Percentiles rank a stretch among this genome's conserved stretches.
Evolutionary conservation across 2,329 filamentous ascomycete species (phyloP).

Genomic region (Trichoderma sp.): DNA sequence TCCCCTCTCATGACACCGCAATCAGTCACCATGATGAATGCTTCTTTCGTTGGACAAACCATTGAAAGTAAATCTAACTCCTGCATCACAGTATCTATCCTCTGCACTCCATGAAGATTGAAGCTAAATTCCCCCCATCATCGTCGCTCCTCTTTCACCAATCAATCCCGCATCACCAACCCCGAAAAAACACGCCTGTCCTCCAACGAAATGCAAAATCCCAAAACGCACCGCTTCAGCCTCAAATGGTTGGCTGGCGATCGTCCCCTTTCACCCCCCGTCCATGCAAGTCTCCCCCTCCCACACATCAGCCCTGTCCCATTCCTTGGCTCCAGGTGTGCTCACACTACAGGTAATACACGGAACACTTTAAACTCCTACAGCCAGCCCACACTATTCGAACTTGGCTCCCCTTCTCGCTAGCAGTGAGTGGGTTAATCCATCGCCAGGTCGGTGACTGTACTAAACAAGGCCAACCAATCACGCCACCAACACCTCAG

Average conservation of each 20-base stretch:
- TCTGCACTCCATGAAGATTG: not conserved
- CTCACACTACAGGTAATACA: not conserved
- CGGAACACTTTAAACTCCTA: not conserved
- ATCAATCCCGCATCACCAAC: not conserved
- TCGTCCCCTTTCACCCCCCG: not conserved
- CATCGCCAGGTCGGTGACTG: not conserved
- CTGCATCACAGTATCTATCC: not conserved
- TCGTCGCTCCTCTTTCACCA: not conserved
- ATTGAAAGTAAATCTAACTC: not conserved
- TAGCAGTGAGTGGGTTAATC: not conserved
- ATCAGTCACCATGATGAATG: not conserved
- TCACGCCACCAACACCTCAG: not conserved
- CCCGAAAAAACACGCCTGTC: not conserved
- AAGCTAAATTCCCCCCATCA: not conserved
- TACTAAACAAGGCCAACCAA: not conserved
- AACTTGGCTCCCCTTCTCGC: not conserved
- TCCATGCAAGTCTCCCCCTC: not conserved
- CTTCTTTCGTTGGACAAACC: not conserved
- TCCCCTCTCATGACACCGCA: not conserved
- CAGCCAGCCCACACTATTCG: not conserved
- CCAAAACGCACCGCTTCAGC: not conserved
- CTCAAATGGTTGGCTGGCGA: slow-evolving; percentile 10
- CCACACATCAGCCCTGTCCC: slow-evolving; percentile 1
- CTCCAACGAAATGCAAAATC: not conserved
- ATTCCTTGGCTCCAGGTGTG: not conserved